phyloP scores from a whole-genome alignment of 164 flowering plant genomes.

The Vitis rupestris region DNA sequence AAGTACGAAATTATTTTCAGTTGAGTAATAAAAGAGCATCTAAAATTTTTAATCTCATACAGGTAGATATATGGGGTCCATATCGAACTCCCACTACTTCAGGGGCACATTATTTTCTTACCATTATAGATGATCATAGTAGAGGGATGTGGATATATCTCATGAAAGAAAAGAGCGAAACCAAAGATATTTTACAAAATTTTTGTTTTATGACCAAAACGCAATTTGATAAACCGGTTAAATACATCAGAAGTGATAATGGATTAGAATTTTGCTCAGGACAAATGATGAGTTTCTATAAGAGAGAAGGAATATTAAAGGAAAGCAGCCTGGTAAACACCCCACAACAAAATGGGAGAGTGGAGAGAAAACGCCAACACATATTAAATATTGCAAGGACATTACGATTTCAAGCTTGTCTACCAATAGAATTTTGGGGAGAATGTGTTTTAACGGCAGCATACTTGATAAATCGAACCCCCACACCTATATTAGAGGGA shows the following conservation, averaged over 20 bases:
- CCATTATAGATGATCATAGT: too few relatives aligned
- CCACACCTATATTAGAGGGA: background rate
- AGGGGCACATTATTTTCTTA: background rate
- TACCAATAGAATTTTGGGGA: constrained; percentile 10
- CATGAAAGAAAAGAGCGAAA: background rate
- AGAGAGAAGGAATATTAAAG: too few relatives aligned
- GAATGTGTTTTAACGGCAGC: constrained; percentile 6
- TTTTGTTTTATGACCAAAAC: background rate
- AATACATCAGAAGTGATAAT: too few relatives aligned
- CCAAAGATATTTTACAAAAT: background rate
- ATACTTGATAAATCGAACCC: constrained; percentile 1
- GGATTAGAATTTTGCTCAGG: too few relatives aligned
- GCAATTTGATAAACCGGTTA: background rate
- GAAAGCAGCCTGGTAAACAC: background rate
- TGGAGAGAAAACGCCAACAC: constrained; percentile 12
- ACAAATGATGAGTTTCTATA: too few relatives aligned
- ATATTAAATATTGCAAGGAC: constrained; percentile 8
- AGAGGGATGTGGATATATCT: background rate
- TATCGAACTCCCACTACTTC: too few relatives aligned
- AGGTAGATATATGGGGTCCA: constrained; percentile 1
- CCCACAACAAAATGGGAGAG: constrained; percentile 8
- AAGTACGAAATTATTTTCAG: background rate
- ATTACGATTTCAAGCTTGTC: constrained; percentile 1
- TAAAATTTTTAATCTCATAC: background rate
- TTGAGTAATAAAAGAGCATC: background rate